Base-by-base conservation (phyloP, 768 basidiomycete genomes). In the Scleroderma citrinum region DNA sequence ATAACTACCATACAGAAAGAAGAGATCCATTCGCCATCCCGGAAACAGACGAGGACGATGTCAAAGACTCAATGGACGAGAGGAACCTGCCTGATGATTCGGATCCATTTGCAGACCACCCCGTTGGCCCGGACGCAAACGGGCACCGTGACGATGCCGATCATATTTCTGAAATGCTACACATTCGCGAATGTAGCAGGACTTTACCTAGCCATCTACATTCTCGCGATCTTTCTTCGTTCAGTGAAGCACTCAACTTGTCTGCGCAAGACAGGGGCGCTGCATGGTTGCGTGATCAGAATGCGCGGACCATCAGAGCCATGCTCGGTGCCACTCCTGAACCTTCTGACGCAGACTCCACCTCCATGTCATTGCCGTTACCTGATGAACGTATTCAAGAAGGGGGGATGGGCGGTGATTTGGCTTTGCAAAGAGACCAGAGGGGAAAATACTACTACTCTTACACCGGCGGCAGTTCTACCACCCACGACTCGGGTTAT, bases 231-330 rank as follows among this genome's bases (percentile, higher is more conserved):
- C 51, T 62, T 19, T 72, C 74, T 1, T 67, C 77, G 19, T 67
- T 71, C 38, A 59, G 64, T 48, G 57, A 60, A 6, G 72, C 74
- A 3, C 64, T 72, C 21, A 63, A 77, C 20, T 53, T 69, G 23
- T 70, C 73, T n/a, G 75, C 76, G 6, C 75, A 74, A 47, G 82
- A 85, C 59, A 78, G 87, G 8, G 87, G 88, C 0, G 80, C 79
- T 7, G 79, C 84, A 23, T 94, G 92, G 92, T 64, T 95, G 38
- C 76, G 78, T 31, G 90, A 93, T 57, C 92, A 95, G 64, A 87
- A 81, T 44, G 75, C 80, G 29, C 77, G 87, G 12, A 74, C 77
- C 0, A 74, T 83, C 44, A 76, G 78, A 39, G 75, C 76, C 17
- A 80, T 80, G 71, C 68, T 85, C 7, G 85, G 84, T 16, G 62